A percentile compares a stretch with the other conserved stretches of the same genome.
phyloP scores from a whole-genome alignment of 495 filamentous ascomycete genomes.

The Daldinia childiae region DNA sequence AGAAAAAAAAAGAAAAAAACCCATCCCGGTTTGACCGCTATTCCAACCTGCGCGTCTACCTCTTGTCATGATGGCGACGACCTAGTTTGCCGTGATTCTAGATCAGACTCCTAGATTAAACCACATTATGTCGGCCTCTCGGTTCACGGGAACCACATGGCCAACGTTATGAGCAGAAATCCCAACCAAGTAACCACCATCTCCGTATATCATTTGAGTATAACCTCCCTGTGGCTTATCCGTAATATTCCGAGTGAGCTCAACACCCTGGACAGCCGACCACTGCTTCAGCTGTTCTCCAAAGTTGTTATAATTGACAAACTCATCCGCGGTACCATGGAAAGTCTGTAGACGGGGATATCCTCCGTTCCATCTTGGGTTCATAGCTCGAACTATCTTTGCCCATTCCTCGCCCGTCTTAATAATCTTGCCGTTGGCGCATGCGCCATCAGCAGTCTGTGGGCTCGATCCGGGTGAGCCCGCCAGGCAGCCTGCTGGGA shows the following conservation, averaged over 20 bases:
- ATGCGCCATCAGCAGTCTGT: constrained; percentile 52
- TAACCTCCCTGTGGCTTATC: constrained; percentile 51
- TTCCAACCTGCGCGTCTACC: too few relatives aligned
- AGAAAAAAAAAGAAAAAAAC: too few relatives aligned
- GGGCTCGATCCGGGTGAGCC: constrained; percentile 49
- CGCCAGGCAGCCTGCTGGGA: constrained; percentile 52
- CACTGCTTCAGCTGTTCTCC: constrained; percentile 61
- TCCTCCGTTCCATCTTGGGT: constrained; percentile 48
- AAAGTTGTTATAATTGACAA: constrained; percentile 47
- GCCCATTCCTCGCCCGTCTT: constrained; percentile 52
- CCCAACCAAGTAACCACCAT: constrained; percentile 52
- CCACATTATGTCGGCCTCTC: constrained; percentile 53
- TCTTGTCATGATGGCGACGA: too few relatives aligned
- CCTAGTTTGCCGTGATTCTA: too few relatives aligned
- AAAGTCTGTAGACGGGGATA: constrained; percentile 53
- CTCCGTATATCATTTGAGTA: constrained; percentile 56
- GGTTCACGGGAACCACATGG: constrained; percentile 57
- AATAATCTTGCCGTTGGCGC: constrained; percentile 48
- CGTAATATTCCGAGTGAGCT: constrained; percentile 44
- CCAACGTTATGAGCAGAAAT: constrained; percentile 58
- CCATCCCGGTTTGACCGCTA: too few relatives aligned
- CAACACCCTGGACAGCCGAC: constrained; percentile 47
- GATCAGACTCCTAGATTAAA: constrained; percentile 42
- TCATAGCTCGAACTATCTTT: constrained; percentile 41
- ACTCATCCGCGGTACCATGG: constrained; percentile 50